These are phyloP conservation scores for Polysphondylium violaceum DNA, from an alignment of 78 protist genomes.

Conservation along the genomic window DNA sequence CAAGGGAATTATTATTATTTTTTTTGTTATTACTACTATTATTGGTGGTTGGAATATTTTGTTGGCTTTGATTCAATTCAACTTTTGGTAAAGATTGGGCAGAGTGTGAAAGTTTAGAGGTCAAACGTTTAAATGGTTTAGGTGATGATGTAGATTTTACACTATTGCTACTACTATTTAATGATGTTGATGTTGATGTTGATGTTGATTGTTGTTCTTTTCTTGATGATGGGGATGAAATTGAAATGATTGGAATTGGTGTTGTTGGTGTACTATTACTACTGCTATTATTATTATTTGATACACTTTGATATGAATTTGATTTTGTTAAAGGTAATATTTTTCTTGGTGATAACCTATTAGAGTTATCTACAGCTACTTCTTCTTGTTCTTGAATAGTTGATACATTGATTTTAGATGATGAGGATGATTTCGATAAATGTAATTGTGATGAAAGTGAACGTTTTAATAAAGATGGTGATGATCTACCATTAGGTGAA, in stretches of 20 bases:
- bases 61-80: neutral
- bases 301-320: neutral
- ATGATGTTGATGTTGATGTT: neutral
- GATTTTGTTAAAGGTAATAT: neutral
- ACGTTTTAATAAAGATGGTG: neutral
- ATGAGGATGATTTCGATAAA: neutral
- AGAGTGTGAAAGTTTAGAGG: neutral
- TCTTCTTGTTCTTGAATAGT: too few relatives aligned
- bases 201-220: neutral
- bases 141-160: neutral
- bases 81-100: constrained; percentile 19
- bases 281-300: neutral
- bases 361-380: too few relatives aligned
- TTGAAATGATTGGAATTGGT: constrained; percentile 2
- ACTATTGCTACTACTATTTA: neutral
- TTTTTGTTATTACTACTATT: neutral
- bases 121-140: neutral
- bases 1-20: neutral
- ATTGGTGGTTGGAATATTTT: neutral
- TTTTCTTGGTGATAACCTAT: neutral
- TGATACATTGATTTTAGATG: neutral
- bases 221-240: constrained; percentile 8
- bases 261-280: neutral
- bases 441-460: neutral
- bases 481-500: neutral